Conservation (phyloP, 768 basidiomycete species). For the Collybia sordida region DNA sequence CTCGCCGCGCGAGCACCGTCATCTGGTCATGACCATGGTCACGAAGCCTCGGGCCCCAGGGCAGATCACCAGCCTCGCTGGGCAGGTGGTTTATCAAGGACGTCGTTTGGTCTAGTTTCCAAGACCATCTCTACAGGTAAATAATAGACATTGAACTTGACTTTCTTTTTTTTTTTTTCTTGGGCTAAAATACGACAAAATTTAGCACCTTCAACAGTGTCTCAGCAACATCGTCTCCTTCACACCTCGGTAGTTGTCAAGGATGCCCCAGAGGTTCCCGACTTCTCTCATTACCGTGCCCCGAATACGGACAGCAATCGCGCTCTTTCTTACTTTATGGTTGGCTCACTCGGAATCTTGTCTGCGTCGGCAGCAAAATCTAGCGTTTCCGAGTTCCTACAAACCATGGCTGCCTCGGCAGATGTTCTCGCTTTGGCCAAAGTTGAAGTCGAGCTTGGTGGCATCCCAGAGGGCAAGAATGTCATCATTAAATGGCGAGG, state of each 20-base stretch:
- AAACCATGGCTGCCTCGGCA: slow-evolving; percentile 95
- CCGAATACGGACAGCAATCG: slow-evolving; percentile 66
- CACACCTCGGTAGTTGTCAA: slow-evolving; percentile 72
- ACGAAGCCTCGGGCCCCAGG: slow-evolving; percentile 54
- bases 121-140: slow-evolving; percentile 65
- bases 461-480: slow-evolving; percentile 97
- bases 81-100: slow-evolving; percentile 54
- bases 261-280: slow-evolving; percentile 82
- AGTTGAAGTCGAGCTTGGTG: slow-evolving; percentile 88
- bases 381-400: slow-evolving; percentile 88
- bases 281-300: slow-evolving; percentile 82
- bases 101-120: slow-evolving; percentile 56
- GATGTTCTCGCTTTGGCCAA: slow-evolving; percentile 98
- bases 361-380: slow-evolving; percentile 95
- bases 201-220: slow-evolving; percentile 52
- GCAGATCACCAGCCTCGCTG: slow-evolving; percentile 64
- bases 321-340: slow-evolving; percentile 85
- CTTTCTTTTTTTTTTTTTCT: neutral
- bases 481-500: slow-evolving; percentile 99
- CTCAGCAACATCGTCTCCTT: slow-evolving; percentile 68
- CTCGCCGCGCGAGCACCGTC: slow-evolving; percentile 65
- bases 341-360: slow-evolving; percentile 89
- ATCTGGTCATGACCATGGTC: slow-evolving; percentile 58
- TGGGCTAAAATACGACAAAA: neutral
- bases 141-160: slow-evolving; percentile 19